These are phyloP conservation scores for Liriodendron chinense DNA, from an alignment of 164 flowering plant species.

Conservation along the genomic window DNA sequence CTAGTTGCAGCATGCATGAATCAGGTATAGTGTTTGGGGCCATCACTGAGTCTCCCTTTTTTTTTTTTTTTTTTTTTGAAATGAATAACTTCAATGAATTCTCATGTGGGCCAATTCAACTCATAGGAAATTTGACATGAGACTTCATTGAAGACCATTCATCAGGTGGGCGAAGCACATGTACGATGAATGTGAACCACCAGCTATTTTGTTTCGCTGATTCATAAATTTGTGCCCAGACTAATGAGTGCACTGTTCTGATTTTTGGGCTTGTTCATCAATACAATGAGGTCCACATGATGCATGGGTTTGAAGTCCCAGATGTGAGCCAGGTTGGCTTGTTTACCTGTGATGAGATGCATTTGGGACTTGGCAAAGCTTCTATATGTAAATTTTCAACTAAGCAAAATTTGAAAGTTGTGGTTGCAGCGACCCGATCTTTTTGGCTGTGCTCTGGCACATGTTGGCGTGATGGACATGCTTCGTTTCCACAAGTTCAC, in stretches of 20 bases:
- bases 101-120: neutral
- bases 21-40: conserved; percentile 48
- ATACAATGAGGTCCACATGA: neutral
- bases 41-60: too few relatives aligned
- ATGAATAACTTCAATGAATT: neutral
- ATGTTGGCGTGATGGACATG: conserved; percentile 99
- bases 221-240: neutral
- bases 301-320: neutral
- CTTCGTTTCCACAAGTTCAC: conserved; percentile 96
- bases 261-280: too few relatives aligned
- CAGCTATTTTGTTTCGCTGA: neutral
- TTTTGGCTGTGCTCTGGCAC: conserved; percentile 97
- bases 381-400: neutral
- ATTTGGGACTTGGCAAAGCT: neutral
- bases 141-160: neutral
- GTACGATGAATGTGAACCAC: neutral
- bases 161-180: neutral
- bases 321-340: neutral
- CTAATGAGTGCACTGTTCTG: neutral
- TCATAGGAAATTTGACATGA: too few relatives aligned
- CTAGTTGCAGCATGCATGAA: conserved; percentile 92
- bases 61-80: too few relatives aligned
- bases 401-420: neutral
- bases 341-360: neutral
- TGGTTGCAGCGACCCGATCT: conserved; percentile 91